Percentiles rank a stretch among this genome's conserved stretches.
These are phyloP conservation scores for Starmera caribaea DNA, from an alignment of 805 yeast species.

Conservation along the genomic window DNA sequence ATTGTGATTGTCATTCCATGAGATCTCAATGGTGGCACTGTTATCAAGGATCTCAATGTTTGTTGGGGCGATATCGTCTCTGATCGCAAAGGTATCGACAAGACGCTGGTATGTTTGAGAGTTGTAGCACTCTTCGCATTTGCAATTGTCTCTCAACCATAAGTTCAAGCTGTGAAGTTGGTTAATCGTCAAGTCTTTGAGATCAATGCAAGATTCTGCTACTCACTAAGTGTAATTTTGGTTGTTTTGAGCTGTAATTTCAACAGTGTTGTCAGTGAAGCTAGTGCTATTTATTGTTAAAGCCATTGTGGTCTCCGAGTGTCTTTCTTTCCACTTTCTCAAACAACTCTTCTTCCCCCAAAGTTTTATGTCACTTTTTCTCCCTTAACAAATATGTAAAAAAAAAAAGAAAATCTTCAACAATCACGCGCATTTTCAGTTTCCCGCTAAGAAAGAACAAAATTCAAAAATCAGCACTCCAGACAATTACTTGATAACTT, in stretches of 20 bases:
- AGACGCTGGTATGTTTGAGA: slow-evolving; percentile 49
- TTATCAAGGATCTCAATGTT: neutral
- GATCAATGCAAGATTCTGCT: too few species aligned
- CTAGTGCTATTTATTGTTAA: neutral
- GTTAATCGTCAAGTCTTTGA: too few species aligned
- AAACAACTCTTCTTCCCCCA: too few species aligned
- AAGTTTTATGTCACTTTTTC: too few species aligned
- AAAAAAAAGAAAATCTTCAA: too few species aligned
- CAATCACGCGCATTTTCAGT: too few species aligned
- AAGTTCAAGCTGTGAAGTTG: slow-evolving; percentile 28
- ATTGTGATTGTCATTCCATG: slow-evolving; percentile 29
- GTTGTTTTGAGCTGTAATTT: neutral
- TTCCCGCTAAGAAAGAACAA: too few species aligned
- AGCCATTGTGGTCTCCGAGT: too few species aligned
- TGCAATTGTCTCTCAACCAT: slow-evolving; percentile 62
- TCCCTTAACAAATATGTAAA: too few species aligned
- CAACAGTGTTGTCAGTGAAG: neutral
- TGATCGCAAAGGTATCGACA: slow-evolving; percentile 37
- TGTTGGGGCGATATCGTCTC: neutral
- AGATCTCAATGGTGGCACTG: slow-evolving; percentile 2
- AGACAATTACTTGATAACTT: too few species aligned
- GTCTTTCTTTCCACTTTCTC: too few species aligned
- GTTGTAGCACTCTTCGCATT: slow-evolving; percentile 45
- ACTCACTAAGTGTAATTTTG: slow-evolving; percentile 1
- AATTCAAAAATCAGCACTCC: too few species aligned